Base-by-base conservation (phyloP, 768 basidiomycete species). In the Mycena galopus region DNA sequence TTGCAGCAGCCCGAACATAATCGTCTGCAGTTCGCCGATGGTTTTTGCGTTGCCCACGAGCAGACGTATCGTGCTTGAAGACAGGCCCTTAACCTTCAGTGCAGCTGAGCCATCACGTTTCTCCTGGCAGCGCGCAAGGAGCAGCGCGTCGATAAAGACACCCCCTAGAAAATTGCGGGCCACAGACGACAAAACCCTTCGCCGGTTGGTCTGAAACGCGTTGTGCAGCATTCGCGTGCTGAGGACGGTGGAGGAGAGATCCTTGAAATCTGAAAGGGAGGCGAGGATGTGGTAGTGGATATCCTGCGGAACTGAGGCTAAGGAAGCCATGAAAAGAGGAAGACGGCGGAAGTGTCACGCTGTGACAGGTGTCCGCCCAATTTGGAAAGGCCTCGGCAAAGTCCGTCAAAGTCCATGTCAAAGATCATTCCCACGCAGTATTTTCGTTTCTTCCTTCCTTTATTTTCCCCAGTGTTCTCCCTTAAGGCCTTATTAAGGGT, bases 141-240 rank as follows among this genome's bases (percentile, higher is more conserved):
- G 65, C 2, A 72, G 53, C 11, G 71, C 71, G 37, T 72, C 71
- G 21, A 23, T 50, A 44, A 72, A 72, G 37, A 66, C 39, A 25
- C 23, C 23, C 1, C 71, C 71, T 37, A 67, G 50, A 23, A 72
- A 66, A 33, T 72, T 72, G 29, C 60, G 71, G 10, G 51, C 71
- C 9, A 72, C 71, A 12, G 71, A 42, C 21, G 64, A 42, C 6
- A 72, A 39, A 9, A 72, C 59, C 23, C 65, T 37, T 55, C 19
- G 37, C 14, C 65, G 64, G 27, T 67, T 30, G 4, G 60, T 27
- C 4, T 33, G n/a, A 53, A 72, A 72, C 21, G 65, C 71, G 39
- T 11, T 47, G 51, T 67, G 60, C 19, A 72, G 65, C 12, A 39
- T 30, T 23, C 60, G 71, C n/a, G 64, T 25, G 37, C 39, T 44